Base-by-base conservation (phyloP, 306 rosid species). In the Pterocarpus macrocarpus region DNA sequence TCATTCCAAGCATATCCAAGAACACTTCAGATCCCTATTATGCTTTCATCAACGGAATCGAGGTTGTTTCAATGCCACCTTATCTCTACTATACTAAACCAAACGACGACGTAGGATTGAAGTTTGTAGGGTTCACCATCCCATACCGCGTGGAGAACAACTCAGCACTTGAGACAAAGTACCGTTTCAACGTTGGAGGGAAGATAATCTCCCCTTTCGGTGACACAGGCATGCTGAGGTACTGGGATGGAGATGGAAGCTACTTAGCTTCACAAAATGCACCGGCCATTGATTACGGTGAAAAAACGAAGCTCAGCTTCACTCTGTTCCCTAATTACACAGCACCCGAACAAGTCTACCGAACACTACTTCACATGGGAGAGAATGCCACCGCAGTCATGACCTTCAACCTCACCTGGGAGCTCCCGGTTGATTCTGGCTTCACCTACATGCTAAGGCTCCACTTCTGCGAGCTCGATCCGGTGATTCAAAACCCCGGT, bases 21-120 rank as follows among this genome's bases (percentile, higher is more conserved):
- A 49, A 49, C 2, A 14, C 55, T 14, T 10, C 55, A 43, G 10
- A 9, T 49, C 14, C 55, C 14, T 13, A 49, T 14, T 12, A 49
- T 49, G 55, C 55, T 13, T 90, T 90, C 68, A 44, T 90, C 35
- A 90, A 88, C 7, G 92, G 90, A 55, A 90, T 90, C 30, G 92
- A 90, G 71, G 61, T 90, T 2, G 72, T 88, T 0, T 88, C 94
- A 30, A 85, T 90, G 91, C 92, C 94, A 0, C 4, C 80, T 3
- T 6, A 78, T 63, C 87, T 90, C 9, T 90, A 87, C 69, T 76
- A 85, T 56, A 50, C 84, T 15, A 64, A 64, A 17, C 32, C 73
- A 1, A 30, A 7, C 30, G 30, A 4, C 9, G 3, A 2, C 65
- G 3, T 0, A 34, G 64, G 33, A 2, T 13, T 49, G 55, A 0